These are phyloP conservation scores for Sechiopsis laciniata DNA, from an alignment of 306 rosid genomes.

Conservation along the genomic window DNA sequence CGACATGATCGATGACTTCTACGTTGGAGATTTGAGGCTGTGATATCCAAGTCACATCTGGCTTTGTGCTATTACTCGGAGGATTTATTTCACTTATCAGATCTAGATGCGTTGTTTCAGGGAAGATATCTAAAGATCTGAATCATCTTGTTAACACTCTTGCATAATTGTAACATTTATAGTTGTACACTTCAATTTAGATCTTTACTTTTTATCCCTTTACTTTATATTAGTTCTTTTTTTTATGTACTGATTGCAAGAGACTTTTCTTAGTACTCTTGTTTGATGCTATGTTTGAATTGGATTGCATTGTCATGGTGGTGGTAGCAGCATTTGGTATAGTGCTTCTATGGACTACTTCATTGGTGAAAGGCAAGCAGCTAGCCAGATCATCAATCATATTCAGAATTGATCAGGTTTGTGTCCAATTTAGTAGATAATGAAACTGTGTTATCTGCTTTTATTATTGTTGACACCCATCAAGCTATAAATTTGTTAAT, in stretches of 20 bases:
- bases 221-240: neutral
- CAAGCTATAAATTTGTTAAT: too few relatives aligned
- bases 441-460: neutral
- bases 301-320: neutral
- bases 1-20: constrained; percentile 85
- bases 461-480: neutral
- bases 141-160: neutral
- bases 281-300: neutral
- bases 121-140: neutral
- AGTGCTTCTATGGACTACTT: neutral
- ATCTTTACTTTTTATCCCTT: neutral
- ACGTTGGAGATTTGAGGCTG: constrained; percentile 55
- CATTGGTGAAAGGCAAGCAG: neutral
- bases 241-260: neutral
- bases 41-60: neutral
- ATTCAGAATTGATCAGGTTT: neutral
- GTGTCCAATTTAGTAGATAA: neutral
- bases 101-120: neutral
- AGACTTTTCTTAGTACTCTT: neutral
- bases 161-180: constrained; percentile 5
- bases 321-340: neutral
- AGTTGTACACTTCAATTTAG: neutral
- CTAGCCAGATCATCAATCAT: neutral
- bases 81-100: neutral
- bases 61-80: neutral